Evolutionary conservation across 768 basidiomycete genomes (phyloP).

Genomic region (Terana coerulea): DNA sequence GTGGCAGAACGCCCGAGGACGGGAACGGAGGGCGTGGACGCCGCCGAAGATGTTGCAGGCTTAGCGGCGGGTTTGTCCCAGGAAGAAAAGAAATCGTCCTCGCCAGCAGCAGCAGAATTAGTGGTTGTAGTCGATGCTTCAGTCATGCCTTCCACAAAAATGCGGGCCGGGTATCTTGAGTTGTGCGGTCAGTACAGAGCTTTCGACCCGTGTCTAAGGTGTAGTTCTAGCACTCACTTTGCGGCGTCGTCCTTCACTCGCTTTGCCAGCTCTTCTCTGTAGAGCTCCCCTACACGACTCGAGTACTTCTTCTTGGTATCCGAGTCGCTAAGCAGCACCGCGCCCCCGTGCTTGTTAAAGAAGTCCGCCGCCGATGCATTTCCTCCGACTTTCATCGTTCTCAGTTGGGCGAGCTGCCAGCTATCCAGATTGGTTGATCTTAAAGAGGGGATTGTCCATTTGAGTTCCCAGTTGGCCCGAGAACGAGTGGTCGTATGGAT

Average conservation of each 20-base stretch:
- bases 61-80: slow-evolving; percentile 81
- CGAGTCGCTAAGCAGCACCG: slow-evolving; percentile 60
- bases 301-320: slow-evolving; percentile 92
- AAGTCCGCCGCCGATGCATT: slow-evolving; percentile 86
- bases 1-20: slow-evolving; percentile 50
- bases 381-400: slow-evolving; percentile 95
- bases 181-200: not conserved
- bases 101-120: slow-evolving; percentile 33
- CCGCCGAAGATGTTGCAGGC: slow-evolving; percentile 19
- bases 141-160: slow-evolving; percentile 73
- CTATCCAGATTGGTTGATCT: slow-evolving; percentile 96
- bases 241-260: slow-evolving; percentile 73
- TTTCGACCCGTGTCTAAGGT: not conserved
- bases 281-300: slow-evolving; percentile 76
- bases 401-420: slow-evolving; percentile 88
- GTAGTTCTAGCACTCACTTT: slow-evolving; percentile 42
- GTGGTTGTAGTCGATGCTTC: slow-evolving; percentile 30
- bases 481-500: not conserved
- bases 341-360: slow-evolving; percentile 83
- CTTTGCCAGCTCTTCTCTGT: slow-evolving; percentile 86
- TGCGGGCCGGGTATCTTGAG: slow-evolving; percentile 73
- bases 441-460: slow-evolving; percentile 2
- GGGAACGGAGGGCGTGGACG: slow-evolving; percentile 49
- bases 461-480: not conserved
- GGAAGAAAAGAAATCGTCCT: slow-evolving; percentile 95